These are phyloP conservation scores for Panellus pusillus DNA, from an alignment of 768 basidiomycete genomes.

Conservation along the genomic window DNA sequence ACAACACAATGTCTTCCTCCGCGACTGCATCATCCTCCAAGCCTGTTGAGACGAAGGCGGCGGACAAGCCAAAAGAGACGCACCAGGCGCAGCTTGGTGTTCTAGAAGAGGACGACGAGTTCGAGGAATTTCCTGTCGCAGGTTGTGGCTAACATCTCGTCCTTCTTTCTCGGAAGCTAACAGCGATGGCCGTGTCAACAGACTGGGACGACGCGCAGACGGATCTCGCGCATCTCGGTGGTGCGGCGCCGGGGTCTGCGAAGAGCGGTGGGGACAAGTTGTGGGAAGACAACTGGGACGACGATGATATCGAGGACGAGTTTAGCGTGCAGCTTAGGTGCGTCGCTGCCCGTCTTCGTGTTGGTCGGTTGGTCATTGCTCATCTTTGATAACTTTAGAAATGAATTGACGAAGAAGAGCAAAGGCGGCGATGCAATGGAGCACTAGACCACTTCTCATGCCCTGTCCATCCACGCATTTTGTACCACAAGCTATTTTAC, in stretches of 20 bases:
- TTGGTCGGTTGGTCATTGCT: background rate
- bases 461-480: too few species aligned
- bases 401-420: conserved; percentile 63
- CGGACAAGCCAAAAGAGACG: conserved; percentile 46
- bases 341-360: conserved; percentile 28
- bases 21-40: conserved; percentile 47
- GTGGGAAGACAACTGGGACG: conserved; percentile 99
- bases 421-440: conserved; percentile 54
- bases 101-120: conserved; percentile 97
- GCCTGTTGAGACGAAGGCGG: conserved; percentile 37
- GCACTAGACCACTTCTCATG: conserved; percentile 32
- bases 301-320: conserved; percentile 97
- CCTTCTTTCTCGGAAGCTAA: background rate
- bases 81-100: conserved; percentile 74
- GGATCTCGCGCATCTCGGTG: conserved; percentile 75
- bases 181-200: conserved; percentile 26
- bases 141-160: conserved; percentile 44
- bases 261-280: conserved; percentile 85
- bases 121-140: conserved; percentile 88
- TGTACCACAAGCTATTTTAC: too few species aligned
- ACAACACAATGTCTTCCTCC: conserved; percentile 38
- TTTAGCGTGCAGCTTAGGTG: conserved; percentile 95
- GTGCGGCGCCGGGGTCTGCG: conserved; percentile 70
- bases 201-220: conserved; percentile 90
- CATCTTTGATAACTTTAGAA: conserved; percentile 35